Conservation (phyloP, 192 early-diverging fungal species). For the Globomyces pollinis-pini region DNA sequence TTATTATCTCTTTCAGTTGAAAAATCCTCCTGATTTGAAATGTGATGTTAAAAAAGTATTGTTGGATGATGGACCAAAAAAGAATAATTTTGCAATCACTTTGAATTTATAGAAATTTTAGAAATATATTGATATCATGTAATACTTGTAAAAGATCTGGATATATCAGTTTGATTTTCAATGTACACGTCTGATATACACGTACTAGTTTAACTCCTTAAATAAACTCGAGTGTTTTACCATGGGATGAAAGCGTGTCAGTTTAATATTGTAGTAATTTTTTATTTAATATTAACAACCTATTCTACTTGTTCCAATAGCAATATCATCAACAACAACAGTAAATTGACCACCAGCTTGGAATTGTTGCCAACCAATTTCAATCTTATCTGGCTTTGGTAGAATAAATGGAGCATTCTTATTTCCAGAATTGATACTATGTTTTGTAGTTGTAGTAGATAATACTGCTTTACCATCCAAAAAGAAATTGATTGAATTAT, state of each 20-base stretch:
- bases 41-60: conserved; percentile 58
- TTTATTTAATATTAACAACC: conserved; percentile 2
- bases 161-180: too few species aligned
- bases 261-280: too few species aligned
- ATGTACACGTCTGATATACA: too few species aligned
- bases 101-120: not conserved
- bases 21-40: conserved; percentile 1
- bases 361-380: conserved; percentile 16
- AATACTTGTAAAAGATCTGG: too few species aligned
- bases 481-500: conserved; percentile 6
- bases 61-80: conserved; percentile 41
- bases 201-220: too few species aligned
- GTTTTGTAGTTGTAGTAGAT: not conserved
- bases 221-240: too few species aligned
- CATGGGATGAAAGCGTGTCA: too few species aligned
- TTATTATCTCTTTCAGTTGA: conserved; percentile 58
- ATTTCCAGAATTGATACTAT: conserved; percentile 10
- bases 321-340: conserved; percentile 17
- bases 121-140: too few species aligned
- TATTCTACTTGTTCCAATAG: conserved; percentile 8
- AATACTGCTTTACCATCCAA: conserved; percentile 10
- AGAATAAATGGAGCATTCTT: conserved; percentile 13
- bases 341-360: conserved; percentile 11
- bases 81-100: conserved; percentile 69
- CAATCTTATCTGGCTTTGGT: conserved; percentile 12